These are phyloP conservation scores for Silybum marianum DNA, from an alignment of 129 eudicot genomes.

Conservation along the genomic window DNA sequence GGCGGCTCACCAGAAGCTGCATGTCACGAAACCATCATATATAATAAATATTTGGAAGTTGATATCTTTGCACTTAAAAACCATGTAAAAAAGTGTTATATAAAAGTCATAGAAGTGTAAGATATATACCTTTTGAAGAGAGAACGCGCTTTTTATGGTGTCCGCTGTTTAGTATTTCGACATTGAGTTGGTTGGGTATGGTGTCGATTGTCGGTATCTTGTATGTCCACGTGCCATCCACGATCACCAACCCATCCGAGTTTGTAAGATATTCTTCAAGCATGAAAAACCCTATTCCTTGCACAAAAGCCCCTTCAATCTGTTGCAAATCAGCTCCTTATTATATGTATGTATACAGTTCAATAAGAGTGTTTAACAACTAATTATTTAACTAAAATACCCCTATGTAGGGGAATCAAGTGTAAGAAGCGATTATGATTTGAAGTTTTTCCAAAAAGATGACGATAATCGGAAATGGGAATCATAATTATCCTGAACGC, in stretches of 20 bases:
- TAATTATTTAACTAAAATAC: neutral
- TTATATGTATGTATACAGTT: neutral
- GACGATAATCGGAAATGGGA: neutral
- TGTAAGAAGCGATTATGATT: neutral
- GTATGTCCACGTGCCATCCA: slow-evolving; percentile 93
- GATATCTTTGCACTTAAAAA: neutral
- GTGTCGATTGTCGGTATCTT: slow-evolving; percentile 95
- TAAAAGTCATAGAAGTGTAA: neutral
- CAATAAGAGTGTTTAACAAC: neutral
- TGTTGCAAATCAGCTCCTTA: slow-evolving; percentile 5
- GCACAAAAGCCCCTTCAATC: slow-evolving; percentile 96
- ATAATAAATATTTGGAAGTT: neutral
- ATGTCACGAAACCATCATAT: slow-evolving; percentile 22
- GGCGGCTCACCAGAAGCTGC: slow-evolving; percentile 98
- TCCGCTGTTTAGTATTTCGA: slow-evolving; percentile 78
- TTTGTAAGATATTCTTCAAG: slow-evolving; percentile 73
- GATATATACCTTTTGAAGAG: slow-evolving; percentile 77
- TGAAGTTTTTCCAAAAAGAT: neutral
- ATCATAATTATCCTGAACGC: neutral
- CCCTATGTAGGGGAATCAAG: neutral
- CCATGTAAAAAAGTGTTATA: neutral
- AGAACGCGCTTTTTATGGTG: slow-evolving; percentile 80
- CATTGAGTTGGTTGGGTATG: slow-evolving; percentile 74
- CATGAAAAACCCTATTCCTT: slow-evolving; percentile 98
- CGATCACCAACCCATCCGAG: slow-evolving; percentile 67